Evolutionary conservation across 2,329 filamentous ascomycete species (phyloP).

Genomic region (Hypoxylon sp.): DNA sequence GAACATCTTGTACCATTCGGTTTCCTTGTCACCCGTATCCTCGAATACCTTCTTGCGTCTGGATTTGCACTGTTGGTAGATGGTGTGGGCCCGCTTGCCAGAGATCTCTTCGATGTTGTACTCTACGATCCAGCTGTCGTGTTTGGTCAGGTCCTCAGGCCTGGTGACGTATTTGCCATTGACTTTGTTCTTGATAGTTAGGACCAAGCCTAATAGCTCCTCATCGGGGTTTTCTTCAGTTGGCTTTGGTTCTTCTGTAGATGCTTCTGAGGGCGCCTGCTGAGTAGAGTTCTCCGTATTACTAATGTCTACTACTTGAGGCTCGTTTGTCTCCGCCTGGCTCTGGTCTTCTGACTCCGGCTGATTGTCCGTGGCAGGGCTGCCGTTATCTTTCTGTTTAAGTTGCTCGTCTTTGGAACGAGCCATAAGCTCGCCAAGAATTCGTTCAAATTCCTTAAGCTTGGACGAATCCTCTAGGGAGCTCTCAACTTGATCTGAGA

Average conservation of each 20-base stretch:
- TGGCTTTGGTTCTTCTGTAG: slow-evolving; percentile 19
- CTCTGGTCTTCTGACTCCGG: slow-evolving; percentile 8
- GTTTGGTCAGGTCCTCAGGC: slow-evolving; percentile 63
- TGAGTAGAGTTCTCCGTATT: slow-evolving; percentile 19
- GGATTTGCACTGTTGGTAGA: slow-evolving; percentile 71
- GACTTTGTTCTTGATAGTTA: slow-evolving; percentile 81
- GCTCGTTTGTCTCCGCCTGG: slow-evolving; percentile 10
- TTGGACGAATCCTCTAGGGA: slow-evolving; percentile 56
- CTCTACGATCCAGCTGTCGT: slow-evolving; percentile 78
- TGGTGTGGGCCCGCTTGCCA: slow-evolving; percentile 59
- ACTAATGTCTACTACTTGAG: slow-evolving; percentile 5
- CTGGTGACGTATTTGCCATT: slow-evolving; percentile 75
- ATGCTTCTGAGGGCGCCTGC: slow-evolving; percentile 1
- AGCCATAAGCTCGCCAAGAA: slow-evolving; percentile 65
- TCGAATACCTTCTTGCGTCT: slow-evolving; percentile 68
- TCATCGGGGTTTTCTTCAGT: slow-evolving; percentile 28
- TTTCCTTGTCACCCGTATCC: slow-evolving; percentile 60
- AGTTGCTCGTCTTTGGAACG: slow-evolving; percentile 52
- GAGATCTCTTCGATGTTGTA: slow-evolving; percentile 80
- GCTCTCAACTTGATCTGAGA: slow-evolving; percentile 48
- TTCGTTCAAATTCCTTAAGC: slow-evolving; percentile 66
- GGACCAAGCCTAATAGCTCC: slow-evolving; percentile 76
- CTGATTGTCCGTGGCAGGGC: slow-evolving; percentile 12
- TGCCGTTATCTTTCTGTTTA: slow-evolving; percentile 14
- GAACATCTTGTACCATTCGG: slow-evolving; percentile 65